Conservation (phyloP, 768 basidiomycete genomes). For the Agrocybe pediades region DNA sequence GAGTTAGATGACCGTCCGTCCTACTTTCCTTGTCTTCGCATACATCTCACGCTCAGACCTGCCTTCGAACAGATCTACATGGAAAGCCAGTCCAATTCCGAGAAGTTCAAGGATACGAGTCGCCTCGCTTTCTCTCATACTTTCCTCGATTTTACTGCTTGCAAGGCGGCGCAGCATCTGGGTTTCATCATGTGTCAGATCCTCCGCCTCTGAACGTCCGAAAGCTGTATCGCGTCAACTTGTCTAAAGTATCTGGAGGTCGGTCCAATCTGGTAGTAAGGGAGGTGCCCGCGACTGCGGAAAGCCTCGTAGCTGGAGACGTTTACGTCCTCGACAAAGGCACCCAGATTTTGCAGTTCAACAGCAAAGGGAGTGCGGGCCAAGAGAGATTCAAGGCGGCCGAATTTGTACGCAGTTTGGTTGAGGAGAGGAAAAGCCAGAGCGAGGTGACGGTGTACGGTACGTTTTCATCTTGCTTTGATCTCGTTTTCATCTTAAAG, state of each 20-base stretch:
- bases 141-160: constrained; percentile 31
- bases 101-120: constrained; percentile 63
- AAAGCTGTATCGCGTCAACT: constrained; percentile 53
- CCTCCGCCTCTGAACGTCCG: constrained; percentile 35
- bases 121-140: constrained; percentile 39
- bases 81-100: constrained; percentile 62
- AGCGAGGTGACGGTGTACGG: constrained; percentile 52
- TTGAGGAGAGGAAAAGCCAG: constrained; percentile 39
- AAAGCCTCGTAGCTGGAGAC: constrained; percentile 54
- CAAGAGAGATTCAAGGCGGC: constrained; percentile 64
- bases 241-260: constrained; percentile 27
- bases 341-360: constrained; percentile 51
- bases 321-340: constrained; percentile 66
- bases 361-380: constrained; percentile 54
- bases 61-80: constrained; percentile 44
- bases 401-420: constrained; percentile 54
- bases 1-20: constrained; percentile 64
- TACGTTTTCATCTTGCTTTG: constrained; percentile 20
- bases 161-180: constrained; percentile 31
- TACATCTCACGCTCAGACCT: no score
- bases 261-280: constrained; percentile 42
- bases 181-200: constrained; percentile 33
- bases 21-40: no score
- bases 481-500: not conserved
- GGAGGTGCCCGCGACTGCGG: constrained; percentile 44